Percentiles rank a stretch among this genome's conserved stretches.
Conservation (phyloP, 257 asterid genomes). For the Orobanche coerulescens region DNA sequence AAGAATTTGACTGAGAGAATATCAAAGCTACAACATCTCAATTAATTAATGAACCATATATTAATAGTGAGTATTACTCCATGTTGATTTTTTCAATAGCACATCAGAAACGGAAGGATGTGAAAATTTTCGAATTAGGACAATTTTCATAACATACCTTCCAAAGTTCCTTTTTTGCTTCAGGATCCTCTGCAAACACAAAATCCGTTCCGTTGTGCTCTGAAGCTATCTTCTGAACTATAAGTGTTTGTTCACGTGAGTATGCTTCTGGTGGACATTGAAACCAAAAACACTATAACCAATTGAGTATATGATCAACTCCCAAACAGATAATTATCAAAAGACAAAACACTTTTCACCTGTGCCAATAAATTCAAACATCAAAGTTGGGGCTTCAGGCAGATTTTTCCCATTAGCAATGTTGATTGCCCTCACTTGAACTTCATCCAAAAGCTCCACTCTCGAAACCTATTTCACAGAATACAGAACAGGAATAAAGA, state of each 20-base stretch:
- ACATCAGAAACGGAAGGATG: background rate
- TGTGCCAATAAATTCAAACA: slow-evolving; percentile 97
- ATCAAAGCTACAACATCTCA: background rate
- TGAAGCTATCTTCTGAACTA: slow-evolving; percentile 86
- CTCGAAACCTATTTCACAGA: slow-evolving; percentile 60
- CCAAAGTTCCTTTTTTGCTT: slow-evolving; percentile 92
- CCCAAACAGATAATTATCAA: background rate
- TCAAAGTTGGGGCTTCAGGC: slow-evolving; percentile 94
- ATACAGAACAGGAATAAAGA: slow-evolving; percentile 5
- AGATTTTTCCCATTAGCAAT: slow-evolving; percentile 75
- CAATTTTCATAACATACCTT: slow-evolving; percentile 40
- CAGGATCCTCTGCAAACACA: slow-evolving; percentile 82
- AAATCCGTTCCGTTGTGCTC: slow-evolving; percentile 86
- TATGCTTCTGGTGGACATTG: slow-evolving; percentile 63
- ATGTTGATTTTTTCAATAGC: background rate
- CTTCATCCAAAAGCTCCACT: slow-evolving; percentile 97
- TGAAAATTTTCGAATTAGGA: background rate
- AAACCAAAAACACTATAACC: slow-evolving; percentile 17
- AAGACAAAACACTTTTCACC: slow-evolving; percentile 38
- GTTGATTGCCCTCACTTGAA: slow-evolving; percentile 87
- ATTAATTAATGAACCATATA: background rate
- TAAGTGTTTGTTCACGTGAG: slow-evolving; percentile 77
- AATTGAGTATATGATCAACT: background rate
- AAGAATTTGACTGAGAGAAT: background rate
- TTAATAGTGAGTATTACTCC: background rate